Base-by-base conservation (phyloP, 2,329 filamentous ascomycete genomes). In the Ceratocystis smalleyi region DNA sequence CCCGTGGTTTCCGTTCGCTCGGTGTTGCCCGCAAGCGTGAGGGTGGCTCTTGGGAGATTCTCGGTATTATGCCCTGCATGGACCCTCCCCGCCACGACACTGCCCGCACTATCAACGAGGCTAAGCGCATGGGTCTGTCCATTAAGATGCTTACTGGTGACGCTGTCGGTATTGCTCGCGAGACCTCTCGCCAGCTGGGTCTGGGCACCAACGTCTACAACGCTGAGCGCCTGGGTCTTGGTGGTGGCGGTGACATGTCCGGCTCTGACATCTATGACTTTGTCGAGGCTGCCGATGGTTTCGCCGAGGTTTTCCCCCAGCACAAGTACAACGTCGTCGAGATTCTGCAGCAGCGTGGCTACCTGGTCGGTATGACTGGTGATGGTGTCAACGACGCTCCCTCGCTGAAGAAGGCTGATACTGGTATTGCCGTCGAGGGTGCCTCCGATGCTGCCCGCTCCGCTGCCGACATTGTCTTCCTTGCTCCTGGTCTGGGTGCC, bases 101-200 rank as follows among this genome's bases (percentile, higher is more conserved):
- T 70, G 89, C 86, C 71, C 88, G 89, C 75, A 95, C 91, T 67
- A 88, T 95, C 77, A 87, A 88, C 75, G 90, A 95, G 77, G 90
- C 90, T 72, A 92, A 94, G 81, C 82, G 79, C 68, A 84, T 95
- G 66, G 90, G 90, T 80, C 81, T 95, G 67, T 91, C 87, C 70
- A 91, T 95, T 77, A 95, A 95, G 82, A 95, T 95, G 89, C 83
- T 95, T 78, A 95, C 91, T 77, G 90, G 90, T 82, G 90, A 95
- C 74, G 89, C 91, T 69, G 90, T 95, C 73, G 91, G 89, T 75
- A 95, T 95, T 74, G 90, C 90, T 70, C 86, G 88, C 78, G 90
- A 95, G 77, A 95, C 89, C 70, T 94, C 89, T 64, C 88, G 89
- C 72, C 89, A 94, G 77, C 87, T 95, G 69, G 89, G 90, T 79